Evolutionary conservation across 78 protist genomes (phyloP), one percentile per base, ranked within the genome.

Genomic region (Dictyostelium brefeldianum): DNA sequence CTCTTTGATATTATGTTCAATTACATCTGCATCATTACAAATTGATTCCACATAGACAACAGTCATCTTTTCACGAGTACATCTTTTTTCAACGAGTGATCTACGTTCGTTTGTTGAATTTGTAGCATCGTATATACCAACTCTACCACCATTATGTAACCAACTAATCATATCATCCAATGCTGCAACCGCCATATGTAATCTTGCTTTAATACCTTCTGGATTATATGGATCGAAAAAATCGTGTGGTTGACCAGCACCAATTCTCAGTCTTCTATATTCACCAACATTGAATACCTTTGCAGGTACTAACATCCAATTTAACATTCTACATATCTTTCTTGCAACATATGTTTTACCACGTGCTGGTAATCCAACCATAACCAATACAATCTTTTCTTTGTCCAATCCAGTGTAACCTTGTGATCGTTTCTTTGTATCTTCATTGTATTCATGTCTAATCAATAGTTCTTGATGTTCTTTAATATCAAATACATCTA

Each of bases 281-380:
- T 75, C 85, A 25, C 98, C 98, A 14, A 92, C 95, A 81, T 94
- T 96, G 57, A 91, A 96, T 25, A 94, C 89, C n/a, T 70, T 54
- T 12, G 96, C 89, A 6, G 81, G 94, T 47, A 84, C 57, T 25
- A 96, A 87, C 75, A 92, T 62, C 98, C 98, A 97, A 27, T 84
- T 84, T 29, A 97, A 57, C 94, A 95, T 95, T 57, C 97, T 69
- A 71, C 95, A 78, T 10, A 97, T 82, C 78, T 97, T 95, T 78
- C 96, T 83, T 5, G 95, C 95, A 4, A 91, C 90, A 79, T 73
- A 95, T 0, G 98, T 85, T 89, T 97, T 97, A 29, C 98, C 98
- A 5, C 98, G 71, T 25, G 97, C 98, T 15, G 98, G 98, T 59
- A 97, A 94, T 10, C 98, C 98, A 31, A 97, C 98, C 96, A 97